A percentile compares a stretch with the other conserved stretches of the same genome.
Conservation (phyloP, 2,329 filamentous ascomycete species). For the Xylariaceae sp. region DNA sequence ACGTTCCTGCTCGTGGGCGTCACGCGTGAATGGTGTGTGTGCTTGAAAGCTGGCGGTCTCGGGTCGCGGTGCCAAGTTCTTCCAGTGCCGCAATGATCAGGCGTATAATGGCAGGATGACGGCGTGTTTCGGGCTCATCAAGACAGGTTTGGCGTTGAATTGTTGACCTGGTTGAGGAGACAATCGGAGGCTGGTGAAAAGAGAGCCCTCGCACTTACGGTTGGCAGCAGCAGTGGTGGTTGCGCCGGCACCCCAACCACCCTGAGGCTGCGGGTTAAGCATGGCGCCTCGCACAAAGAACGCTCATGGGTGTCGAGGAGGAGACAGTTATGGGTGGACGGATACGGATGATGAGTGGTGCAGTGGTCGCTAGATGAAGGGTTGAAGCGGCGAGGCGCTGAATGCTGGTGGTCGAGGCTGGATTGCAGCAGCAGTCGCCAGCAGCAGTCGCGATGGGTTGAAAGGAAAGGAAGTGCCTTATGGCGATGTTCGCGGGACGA, state of each 20-base stretch:
- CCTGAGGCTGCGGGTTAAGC: slow-evolving; percentile 25
- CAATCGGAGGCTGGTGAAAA: slow-evolving; percentile 17
- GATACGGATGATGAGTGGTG: not conserved
- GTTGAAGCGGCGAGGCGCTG: not conserved
- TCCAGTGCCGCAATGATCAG: no score
- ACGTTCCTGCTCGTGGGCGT: no score
- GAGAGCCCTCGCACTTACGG: slow-evolving; percentile 28
- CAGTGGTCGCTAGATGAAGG: not conserved
- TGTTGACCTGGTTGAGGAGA: not conserved
- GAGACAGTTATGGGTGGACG: not conserved
- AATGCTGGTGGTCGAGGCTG: no score
- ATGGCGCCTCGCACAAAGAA: slow-evolving; percentile 19
- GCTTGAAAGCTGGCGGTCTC: no score
- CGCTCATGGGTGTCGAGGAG: slow-evolving; percentile 18
- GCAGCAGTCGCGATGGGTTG: no score
- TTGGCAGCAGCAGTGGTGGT: slow-evolving; percentile 18
- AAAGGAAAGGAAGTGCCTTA: no score
- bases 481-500: no score
- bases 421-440: no score
- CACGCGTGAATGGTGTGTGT: no score
- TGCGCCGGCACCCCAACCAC: slow-evolving; percentile 23
- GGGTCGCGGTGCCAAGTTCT: no score
- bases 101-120: no score
- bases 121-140: no score
- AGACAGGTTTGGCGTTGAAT: slow-evolving; percentile 2